Base-by-base conservation (phyloP, 1,139 yeast genomes). In the Yamadazyma oceani region DNA sequence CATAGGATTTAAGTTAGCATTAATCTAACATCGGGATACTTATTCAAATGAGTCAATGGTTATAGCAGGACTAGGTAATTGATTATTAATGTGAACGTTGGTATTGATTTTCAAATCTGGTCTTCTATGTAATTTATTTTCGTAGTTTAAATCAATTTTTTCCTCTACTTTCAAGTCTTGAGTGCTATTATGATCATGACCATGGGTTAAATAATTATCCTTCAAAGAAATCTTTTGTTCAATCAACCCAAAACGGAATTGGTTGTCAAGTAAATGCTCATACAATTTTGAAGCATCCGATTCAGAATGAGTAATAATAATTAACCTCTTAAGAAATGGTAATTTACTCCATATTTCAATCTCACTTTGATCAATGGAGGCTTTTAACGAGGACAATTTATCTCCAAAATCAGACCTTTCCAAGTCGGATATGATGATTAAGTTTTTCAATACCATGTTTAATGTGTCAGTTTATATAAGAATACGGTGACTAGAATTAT, bases 321-420 rank as follows among this genome's bases (percentile, higher is more conserved):
- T 71, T 15, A 68, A 55, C 26, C 80, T 53, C 34, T 57, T 60
- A 35, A 73, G 55, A 39, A 67, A 70, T 4, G 76, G 66, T 31
- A 74, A 50, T 37, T 64, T 68, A 12, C 75, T 62, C 78, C 78
- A 74, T 41, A 66, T 61, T 5, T 41, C 39, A 7, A 46, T 38
- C 8, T 33, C 37, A 4, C 34, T 25, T 13, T 34, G 34, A 36
- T 40, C 30, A 5, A 44, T 28, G 6, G 22, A 12, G 1, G 42
- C 19, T 23, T 38, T 41, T 9, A 48, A 31, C 2, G 9, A 9
- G 8, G 26, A 17, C n/a, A 41, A 26, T 15, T 36, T 35, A 3
- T 30, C 29, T 10, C n/a, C 9, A 27, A 44, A 44, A 17, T 48
- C 50, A 6, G 23, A 10, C 28, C 34, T 43, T 3, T 40, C 23